Base-by-base conservation (phyloP, 768 basidiomycete species). In the Daedalea quercina region DNA sequence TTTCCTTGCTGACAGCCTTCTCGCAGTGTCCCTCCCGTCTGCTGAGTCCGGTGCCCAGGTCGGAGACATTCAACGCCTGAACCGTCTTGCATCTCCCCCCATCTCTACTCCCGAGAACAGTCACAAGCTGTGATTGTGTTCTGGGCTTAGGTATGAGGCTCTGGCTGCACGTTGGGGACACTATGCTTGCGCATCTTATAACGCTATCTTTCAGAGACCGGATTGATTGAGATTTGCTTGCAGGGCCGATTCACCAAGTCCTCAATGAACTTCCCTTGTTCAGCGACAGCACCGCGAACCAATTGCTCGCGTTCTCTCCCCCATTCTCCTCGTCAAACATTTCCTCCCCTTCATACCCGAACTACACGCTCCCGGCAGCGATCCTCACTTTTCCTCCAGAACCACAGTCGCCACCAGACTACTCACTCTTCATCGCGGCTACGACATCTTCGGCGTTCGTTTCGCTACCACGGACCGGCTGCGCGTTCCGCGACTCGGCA, bases 241-340 rank as follows among this genome's bases (percentile, higher is more conserved):
- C 45, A 84, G 82, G 57, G 11, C 73, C 79, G 17, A 67, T 84
- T 45, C 83, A 84, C 58, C 61, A 73, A 54, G 52, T 67, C 4
- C 60, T 79, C 11, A 52, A 66, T 17, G 58, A 59, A 9, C 60
- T 76, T 0, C 87, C 87, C 1, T 66, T 86, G 6, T 68, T 90
- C 1, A 87, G 85, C 2, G 90, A 92, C 64, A 82, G 86, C 1
- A 87, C 88, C 1, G 69, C 82, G 6, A 87, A 82, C 47, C 81
- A 87, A 63, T 87, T 80, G 0, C 66, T 92, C 25, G 60, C 91
- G 11, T 89, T 87, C 66, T 91, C 90, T 0, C 77, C 79, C 8
- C 67, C 77, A 0, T 60, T 82, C 54, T 58, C 69, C 7, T 51
- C 69, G 0, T 54, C 70, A 11, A 54, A 61, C 1, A 24, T 57